These are phyloP conservation scores for Suillus cothurnatus DNA, from an alignment of 768 basidiomycete species.

Conservation along the genomic window DNA sequence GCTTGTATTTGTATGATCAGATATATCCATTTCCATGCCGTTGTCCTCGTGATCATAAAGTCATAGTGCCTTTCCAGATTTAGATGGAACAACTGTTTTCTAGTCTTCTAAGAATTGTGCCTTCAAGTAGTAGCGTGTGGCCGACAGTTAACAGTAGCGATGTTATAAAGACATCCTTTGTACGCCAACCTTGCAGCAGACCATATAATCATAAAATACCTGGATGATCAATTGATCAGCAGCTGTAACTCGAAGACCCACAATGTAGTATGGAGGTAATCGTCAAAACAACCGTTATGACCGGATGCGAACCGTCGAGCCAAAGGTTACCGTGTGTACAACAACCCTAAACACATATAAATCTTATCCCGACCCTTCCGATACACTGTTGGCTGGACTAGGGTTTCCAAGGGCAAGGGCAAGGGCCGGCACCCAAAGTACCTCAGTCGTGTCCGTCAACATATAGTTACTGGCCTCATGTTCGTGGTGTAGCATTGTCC, in stretches of 20 bases:
- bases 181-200: background rate
- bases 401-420: no score
- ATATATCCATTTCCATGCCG: slow-evolving; percentile 1
- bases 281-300: background rate
- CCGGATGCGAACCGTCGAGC: background rate
- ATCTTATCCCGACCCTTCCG: background rate
- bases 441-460: no score
- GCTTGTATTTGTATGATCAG: slow-evolving; percentile 23
- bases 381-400: no score
- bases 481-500: no score
- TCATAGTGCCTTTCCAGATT: background rate
- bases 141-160: background rate
- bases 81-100: background rate
- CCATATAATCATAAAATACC: background rate
- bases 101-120: background rate
- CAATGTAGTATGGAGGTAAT: background rate
- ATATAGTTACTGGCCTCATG: no score
- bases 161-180: background rate
- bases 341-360: background rate
- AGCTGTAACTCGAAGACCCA: background rate
- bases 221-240: background rate
- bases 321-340: background rate
- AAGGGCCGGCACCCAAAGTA: no score
- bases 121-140: no score
- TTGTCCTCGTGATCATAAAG: background rate